Evolutionary conservation across 441 rosid genomes (phyloP).

Genomic region (Gossypium trilobum): DNA sequence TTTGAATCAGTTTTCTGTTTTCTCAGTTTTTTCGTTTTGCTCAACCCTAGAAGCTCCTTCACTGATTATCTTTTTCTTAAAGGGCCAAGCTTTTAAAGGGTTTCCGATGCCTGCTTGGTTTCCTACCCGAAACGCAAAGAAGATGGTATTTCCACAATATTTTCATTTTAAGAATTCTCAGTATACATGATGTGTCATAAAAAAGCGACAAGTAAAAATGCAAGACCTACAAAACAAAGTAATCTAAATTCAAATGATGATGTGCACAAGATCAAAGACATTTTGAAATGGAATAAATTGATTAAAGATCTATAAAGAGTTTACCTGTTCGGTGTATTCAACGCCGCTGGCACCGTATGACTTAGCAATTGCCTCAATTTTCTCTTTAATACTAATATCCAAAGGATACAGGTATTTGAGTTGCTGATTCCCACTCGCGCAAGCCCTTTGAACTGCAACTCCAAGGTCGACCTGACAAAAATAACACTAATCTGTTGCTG

Average conservation of each 20-base stretch:
- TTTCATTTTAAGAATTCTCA: background rate
- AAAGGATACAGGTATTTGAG: slow-evolving; percentile 70
- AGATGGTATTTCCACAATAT: background rate
- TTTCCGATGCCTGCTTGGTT: background rate
- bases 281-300: background rate
- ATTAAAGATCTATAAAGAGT: background rate
- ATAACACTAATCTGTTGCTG: slow-evolving; percentile 5
- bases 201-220: background rate
- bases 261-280: background rate
- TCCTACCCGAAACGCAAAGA: background rate
- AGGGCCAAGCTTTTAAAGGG: too few relatives aligned
- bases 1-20: too few relatives aligned
- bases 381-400: slow-evolving; percentile 70
- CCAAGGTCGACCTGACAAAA: slow-evolving; percentile 79
- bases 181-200: background rate
- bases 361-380: slow-evolving; percentile 82
- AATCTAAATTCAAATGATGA: background rate
- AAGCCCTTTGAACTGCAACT: slow-evolving; percentile 78
- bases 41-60: too few relatives aligned
- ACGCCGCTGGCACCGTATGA: slow-evolving; percentile 92
- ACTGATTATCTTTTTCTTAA: too few relatives aligned
- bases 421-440: slow-evolving; percentile 60
- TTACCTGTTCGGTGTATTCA: slow-evolving; percentile 86
- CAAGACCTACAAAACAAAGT: background rate
- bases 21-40: too few relatives aligned